These are phyloP conservation scores for Sutorius australiensis DNA, from an alignment of 768 basidiomycete species.

Conservation along the genomic window DNA sequence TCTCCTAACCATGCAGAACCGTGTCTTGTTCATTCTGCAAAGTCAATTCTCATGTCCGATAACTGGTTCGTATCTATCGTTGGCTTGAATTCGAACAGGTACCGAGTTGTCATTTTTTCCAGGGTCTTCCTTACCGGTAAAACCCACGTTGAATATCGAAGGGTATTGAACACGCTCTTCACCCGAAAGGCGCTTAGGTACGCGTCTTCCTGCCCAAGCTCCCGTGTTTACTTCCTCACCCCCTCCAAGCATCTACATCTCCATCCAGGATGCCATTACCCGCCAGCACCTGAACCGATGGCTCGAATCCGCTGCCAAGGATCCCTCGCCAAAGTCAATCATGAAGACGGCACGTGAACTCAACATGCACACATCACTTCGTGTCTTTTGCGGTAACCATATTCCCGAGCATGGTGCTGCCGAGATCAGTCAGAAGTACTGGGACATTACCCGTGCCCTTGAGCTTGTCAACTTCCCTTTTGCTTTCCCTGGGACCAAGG, in stretches of 20 bases:
- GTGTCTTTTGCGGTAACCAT: constrained; percentile 92
- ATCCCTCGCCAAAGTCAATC: constrained; percentile 51
- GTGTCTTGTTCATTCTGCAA: constrained; percentile 89
- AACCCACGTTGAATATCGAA: constrained; percentile 89
- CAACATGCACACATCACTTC: constrained; percentile 96
- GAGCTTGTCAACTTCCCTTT: constrained; percentile 99
- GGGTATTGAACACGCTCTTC: constrained; percentile 85
- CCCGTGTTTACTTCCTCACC: not conserved
- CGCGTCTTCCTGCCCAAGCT: constrained; percentile 16
- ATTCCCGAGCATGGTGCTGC: constrained; percentile 73
- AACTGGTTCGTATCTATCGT: constrained; percentile 65
- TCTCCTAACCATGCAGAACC: constrained; percentile 91
- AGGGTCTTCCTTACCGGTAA: constrained; percentile 99
- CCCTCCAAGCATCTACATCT: constrained; percentile 66
- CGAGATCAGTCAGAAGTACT: constrained; percentile 92
- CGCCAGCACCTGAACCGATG: constrained; percentile 73
- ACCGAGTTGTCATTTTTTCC: not conserved
- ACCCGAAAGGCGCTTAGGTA: constrained; percentile 91
- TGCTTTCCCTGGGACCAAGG: constrained; percentile 92
- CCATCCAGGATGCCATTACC: constrained; percentile 78
- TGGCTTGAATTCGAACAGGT: not conserved
- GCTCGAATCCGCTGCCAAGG: constrained; percentile 54
- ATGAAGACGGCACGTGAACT: constrained; percentile 92
- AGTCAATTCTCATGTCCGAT: constrained; percentile 75
- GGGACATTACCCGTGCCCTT: constrained; percentile 91